phyloP scores from a whole-genome alignment of 1,139 yeast species.

The Oligophagozyma castellii region DNA sequence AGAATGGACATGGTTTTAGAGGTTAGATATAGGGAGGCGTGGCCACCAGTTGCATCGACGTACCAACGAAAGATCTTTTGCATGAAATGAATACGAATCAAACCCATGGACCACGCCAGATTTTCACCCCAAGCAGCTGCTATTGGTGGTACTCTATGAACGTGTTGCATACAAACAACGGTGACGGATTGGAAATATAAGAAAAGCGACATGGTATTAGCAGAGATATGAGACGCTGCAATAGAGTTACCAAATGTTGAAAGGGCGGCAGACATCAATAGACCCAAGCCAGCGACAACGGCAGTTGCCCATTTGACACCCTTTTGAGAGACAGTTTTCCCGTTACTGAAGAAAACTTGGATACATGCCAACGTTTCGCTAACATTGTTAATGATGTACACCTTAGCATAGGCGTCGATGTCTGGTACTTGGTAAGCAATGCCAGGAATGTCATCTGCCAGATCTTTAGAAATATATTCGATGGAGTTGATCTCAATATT shows the following conservation, averaged over 20 bases:
- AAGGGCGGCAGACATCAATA: constrained; percentile 51
- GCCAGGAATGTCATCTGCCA: constrained; percentile 46
- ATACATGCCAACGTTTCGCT: constrained; percentile 42
- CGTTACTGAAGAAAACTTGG: constrained; percentile 56
- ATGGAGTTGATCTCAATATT: constrained; percentile 53
- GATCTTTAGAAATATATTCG: constrained; percentile 38
- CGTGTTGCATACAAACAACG: constrained; percentile 59
- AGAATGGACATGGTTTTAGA: constrained; percentile 47
- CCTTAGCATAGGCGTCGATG: constrained; percentile 58
- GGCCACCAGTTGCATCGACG: constrained; percentile 69
- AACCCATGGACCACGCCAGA: constrained; percentile 79
- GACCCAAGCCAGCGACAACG: constrained; percentile 62
- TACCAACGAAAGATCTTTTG: constrained; percentile 74
- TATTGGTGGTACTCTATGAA: constrained; percentile 63
- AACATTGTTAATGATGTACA: constrained; percentile 33
- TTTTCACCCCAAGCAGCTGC: constrained; percentile 76
- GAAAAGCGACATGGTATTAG: constrained; percentile 63
- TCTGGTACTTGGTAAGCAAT: constrained; percentile 69
- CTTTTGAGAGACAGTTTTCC: constrained; percentile 59
- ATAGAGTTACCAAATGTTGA: constrained; percentile 71
- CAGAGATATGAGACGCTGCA: constrained; percentile 68
- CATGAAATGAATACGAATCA: constrained; percentile 56
- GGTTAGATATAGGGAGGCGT: constrained; percentile 47
- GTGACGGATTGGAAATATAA: constrained; percentile 70
- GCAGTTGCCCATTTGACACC: constrained; percentile 85